Evolutionary conservation across 2,329 filamentous ascomycete genomes (phyloP).

Genomic region (Delphinella strobiligena): DNA sequence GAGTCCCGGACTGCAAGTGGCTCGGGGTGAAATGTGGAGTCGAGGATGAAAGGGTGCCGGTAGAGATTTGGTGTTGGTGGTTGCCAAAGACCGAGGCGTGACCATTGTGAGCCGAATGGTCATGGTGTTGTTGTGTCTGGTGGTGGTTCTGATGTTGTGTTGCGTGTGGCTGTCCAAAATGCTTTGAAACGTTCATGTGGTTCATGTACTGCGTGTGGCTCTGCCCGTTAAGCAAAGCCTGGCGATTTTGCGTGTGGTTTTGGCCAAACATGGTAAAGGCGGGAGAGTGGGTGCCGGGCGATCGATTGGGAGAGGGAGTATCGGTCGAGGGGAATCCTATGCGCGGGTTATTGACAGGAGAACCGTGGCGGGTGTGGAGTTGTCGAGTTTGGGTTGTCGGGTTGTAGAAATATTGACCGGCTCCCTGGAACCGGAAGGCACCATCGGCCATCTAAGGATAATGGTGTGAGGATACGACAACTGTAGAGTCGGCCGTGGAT

Average conservation of each 20-base stretch:
- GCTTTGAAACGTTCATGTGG: slow-evolving; percentile 55
- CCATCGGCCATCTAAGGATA: slow-evolving; percentile 56
- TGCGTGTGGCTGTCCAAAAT: slow-evolving; percentile 50
- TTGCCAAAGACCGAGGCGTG: slow-evolving; percentile 46
- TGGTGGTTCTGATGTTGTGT: slow-evolving; percentile 21
- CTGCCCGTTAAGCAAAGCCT: slow-evolving; percentile 64
- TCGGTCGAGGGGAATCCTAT: slow-evolving; percentile 33
- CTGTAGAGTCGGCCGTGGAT: no score
- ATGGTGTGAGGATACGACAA: slow-evolving; percentile 18
- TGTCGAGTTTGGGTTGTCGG: slow-evolving; percentile 37
- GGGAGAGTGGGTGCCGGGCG: slow-evolving; percentile 40
- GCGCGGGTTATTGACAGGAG: slow-evolving; percentile 26
- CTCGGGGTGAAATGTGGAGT: slow-evolving; percentile 49
- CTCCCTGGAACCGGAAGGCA: slow-evolving; percentile 50
- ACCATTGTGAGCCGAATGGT: slow-evolving; percentile 38
- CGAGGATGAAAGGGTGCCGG: slow-evolving; percentile 51
- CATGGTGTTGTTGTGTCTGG: slow-evolving; percentile 31
- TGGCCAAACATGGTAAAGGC: slow-evolving; percentile 59
- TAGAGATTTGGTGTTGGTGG: slow-evolving; percentile 50
- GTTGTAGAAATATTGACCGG: slow-evolving; percentile 47
- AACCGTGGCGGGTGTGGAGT: slow-evolving; percentile 34
- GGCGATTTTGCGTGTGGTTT: slow-evolving; percentile 53
- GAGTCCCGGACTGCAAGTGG: slow-evolving; percentile 49
- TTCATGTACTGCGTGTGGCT: slow-evolving; percentile 42
- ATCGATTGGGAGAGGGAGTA: slow-evolving; percentile 46